Evolutionary conservation across 257 asterid genomes (phyloP).

Genomic region (Solanum pimpinellifolium): DNA sequence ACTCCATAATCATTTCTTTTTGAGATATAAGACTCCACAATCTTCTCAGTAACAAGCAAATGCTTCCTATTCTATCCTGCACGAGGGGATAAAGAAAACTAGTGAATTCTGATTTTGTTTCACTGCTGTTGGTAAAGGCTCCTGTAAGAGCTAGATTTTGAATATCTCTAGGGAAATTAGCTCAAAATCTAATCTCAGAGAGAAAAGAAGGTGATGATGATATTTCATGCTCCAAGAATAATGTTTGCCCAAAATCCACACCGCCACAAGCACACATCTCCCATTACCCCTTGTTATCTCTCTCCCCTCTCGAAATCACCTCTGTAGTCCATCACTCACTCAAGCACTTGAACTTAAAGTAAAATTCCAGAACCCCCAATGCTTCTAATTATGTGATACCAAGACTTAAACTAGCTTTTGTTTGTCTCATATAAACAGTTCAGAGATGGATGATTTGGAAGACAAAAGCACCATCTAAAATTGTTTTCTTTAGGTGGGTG

Average conservation of each 20-base stretch:
- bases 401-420: background rate
- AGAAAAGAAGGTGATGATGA: background rate
- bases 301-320: background rate
- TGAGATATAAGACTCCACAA: background rate
- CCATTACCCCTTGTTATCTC: background rate
- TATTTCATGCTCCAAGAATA: background rate
- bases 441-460: background rate
- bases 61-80: background rate
- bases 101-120: background rate
- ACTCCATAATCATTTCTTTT: background rate
- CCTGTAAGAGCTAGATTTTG: background rate
- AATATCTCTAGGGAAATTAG: background rate
- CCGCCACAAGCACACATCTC: background rate
- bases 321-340: background rate
- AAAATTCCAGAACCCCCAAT: background rate
- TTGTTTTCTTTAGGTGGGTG: background rate
- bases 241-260: background rate
- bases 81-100: background rate
- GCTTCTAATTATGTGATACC: background rate
- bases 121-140: background rate
- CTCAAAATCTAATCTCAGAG: background rate
- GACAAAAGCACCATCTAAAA: background rate
- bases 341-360: background rate
- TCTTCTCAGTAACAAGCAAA: background rate
- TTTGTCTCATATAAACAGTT: background rate